These are phyloP conservation scores for Myriosclerotinia scirpicola DNA, from an alignment of 2,329 filamentous ascomycete genomes.

Conservation along the genomic window DNA sequence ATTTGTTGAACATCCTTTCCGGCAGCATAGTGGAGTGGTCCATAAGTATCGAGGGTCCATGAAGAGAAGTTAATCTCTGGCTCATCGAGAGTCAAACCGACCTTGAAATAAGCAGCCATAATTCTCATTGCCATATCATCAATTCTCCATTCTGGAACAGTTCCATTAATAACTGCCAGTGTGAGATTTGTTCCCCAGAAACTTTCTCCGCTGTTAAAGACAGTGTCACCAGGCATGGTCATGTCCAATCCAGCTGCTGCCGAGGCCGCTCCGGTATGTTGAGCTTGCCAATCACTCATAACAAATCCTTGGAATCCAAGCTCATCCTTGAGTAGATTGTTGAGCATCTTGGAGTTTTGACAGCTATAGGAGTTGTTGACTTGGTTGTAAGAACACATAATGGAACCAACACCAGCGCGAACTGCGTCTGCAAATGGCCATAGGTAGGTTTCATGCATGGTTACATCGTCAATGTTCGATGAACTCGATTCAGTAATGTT, in stretches of 20 bases:
- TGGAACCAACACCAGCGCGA: constrained; percentile 71
- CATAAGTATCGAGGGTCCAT: constrained; percentile 72
- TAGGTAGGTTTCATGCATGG: constrained; percentile 60
- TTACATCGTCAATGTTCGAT: constrained; percentile 57
- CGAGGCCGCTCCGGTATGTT: constrained; percentile 17
- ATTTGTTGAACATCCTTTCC: constrained; percentile 64
- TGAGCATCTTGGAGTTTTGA: constrained; percentile 75
- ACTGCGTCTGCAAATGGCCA: constrained; percentile 61
- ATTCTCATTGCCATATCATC: constrained; percentile 92
- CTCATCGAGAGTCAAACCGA: constrained; percentile 52
- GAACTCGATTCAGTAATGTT: constrained; percentile 61
- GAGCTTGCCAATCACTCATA: constrained; percentile 75
- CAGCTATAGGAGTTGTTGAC: constrained; percentile 79
- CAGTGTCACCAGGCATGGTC: constrained; percentile 83
- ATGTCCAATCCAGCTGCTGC: constrained; percentile 55
- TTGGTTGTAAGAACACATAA: constrained; percentile 87
- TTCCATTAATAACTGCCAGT: constrained; percentile 83
- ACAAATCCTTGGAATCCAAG: constrained; percentile 80
- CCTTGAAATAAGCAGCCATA: constrained; percentile 69
- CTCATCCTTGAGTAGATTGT: constrained; percentile 75
- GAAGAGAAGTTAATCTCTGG: constrained; percentile 76
- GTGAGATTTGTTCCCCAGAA: constrained; percentile 85
- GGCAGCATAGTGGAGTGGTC: constrained; percentile 43
- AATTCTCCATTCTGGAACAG: constrained; percentile 79
- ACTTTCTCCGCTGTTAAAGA: constrained; percentile 65